Evolutionary conservation across 441 rosid genomes (phyloP).

Genomic region (Bocquillonia castaneifolia): DNA sequence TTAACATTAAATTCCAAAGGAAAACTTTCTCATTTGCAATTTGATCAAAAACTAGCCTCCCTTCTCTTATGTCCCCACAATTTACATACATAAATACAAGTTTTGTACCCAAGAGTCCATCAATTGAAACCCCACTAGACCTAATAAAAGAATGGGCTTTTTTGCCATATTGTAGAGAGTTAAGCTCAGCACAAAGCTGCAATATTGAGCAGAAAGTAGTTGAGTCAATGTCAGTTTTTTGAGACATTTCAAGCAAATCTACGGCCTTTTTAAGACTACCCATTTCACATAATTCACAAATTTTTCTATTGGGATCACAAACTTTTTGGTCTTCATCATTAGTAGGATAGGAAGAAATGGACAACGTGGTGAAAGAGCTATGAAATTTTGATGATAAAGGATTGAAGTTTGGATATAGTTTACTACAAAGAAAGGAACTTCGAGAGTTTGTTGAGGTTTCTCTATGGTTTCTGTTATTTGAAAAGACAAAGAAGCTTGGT

Average conservation of each 20-base stretch:
- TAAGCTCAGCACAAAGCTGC: conserved; percentile 57
- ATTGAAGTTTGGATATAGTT: conserved; percentile 28
- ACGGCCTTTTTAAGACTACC: conserved; percentile 41
- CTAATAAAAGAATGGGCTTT: conserved; percentile 47
- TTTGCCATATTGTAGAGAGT: conserved; percentile 41
- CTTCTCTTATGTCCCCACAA: conserved; percentile 53
- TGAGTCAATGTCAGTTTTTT: conserved; percentile 33
- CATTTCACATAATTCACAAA: conserved; percentile 36
- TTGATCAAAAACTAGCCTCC: conserved; percentile 44
- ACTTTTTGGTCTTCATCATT: conserved; percentile 23
- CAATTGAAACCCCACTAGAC: conserved; percentile 34
- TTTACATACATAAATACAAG: conserved; percentile 58
- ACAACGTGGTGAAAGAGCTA: conserved; percentile 17
- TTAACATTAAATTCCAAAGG: conserved; percentile 62
- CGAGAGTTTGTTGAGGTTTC: conserved; percentile 21
- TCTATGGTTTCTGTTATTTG: conserved; percentile 18
- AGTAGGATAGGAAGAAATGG: conserved; percentile 17
- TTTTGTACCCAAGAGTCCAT: conserved; percentile 53
- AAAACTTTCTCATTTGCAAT: conserved; percentile 47
- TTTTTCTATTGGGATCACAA: conserved; percentile 30
- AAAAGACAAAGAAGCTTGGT: conserved; percentile 21
- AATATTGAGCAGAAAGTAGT: conserved; percentile 43
- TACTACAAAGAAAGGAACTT: conserved; percentile 21
- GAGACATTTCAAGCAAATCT: conserved; percentile 38
- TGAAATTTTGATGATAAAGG: conserved; percentile 19